These are phyloP conservation scores for Lasiosphaeris hirsuta DNA, from an alignment of 495 filamentous ascomycete genomes.

Conservation along the genomic window DNA sequence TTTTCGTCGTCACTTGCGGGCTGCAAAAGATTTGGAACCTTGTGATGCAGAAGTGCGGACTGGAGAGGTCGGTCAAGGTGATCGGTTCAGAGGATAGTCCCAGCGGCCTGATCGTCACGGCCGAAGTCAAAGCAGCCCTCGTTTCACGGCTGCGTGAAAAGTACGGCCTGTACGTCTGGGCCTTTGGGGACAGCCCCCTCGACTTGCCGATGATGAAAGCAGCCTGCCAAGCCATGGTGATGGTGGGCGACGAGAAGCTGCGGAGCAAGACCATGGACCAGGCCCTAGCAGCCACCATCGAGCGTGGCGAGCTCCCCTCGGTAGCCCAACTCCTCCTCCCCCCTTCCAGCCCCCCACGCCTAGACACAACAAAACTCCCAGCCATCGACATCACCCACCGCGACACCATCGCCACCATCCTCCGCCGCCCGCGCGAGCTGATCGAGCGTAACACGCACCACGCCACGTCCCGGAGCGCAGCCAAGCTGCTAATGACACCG, in stretches of 20 bases:
- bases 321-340: constrained; percentile 52
- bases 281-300: constrained; percentile 44
- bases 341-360: constrained; percentile 33
- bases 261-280: constrained; percentile 59
- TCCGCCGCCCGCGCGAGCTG: constrained; percentile 20
- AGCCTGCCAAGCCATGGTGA: constrained; percentile 56
- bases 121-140: constrained; percentile 49
- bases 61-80: constrained; percentile 46
- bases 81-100: constrained; percentile 53
- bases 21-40: constrained; percentile 55
- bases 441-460: constrained; percentile 30
- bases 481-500: constrained; percentile 56
- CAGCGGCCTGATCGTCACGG: constrained; percentile 48
- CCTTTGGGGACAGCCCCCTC: constrained; percentile 61
- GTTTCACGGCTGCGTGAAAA: constrained; percentile 39
- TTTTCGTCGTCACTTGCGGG: constrained; percentile 57
- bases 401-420: constrained; percentile 38
- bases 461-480: constrained; percentile 41
- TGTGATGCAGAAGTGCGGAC: constrained; percentile 46
- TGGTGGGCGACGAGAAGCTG: constrained; percentile 49
- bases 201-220: constrained; percentile 57
- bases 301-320: constrained; percentile 32
- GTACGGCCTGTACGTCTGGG: constrained; percentile 47
- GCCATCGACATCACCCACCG: constrained; percentile 34
- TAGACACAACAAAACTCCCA: constrained; percentile 48